phyloP scores from a whole-genome alignment of 2,329 filamentous ascomycete species.

The Graphilbum ipis-grandicollis region DNA sequence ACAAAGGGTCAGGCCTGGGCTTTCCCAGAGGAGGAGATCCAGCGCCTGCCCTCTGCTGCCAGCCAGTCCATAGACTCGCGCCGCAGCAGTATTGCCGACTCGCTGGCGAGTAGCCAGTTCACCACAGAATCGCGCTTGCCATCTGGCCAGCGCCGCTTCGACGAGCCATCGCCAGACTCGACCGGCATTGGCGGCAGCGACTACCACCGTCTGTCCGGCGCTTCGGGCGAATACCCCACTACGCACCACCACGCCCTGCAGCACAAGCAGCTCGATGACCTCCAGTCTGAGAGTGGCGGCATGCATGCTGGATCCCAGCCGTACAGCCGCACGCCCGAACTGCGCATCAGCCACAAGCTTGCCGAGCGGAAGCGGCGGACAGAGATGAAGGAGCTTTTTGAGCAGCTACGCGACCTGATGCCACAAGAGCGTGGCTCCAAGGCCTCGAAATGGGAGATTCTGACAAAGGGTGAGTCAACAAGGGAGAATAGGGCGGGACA shows the following conservation, averaged over 20 bases:
- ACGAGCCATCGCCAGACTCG: conserved; percentile 50
- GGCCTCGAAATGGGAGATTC: conserved; percentile 77
- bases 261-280: conserved; percentile 51
- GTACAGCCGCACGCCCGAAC: conserved; percentile 67
- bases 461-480: conserved; percentile 53
- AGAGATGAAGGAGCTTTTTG: conserved; percentile 79
- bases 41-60: conserved; percentile 28
- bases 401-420: conserved; percentile 61
- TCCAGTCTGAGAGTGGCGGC: conserved; percentile 42
- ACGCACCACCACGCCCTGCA: conserved; percentile 63
- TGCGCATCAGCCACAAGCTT: conserved; percentile 70
- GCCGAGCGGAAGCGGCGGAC: conserved; percentile 70
- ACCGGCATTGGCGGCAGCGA: conserved; percentile 48
- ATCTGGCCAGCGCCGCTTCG: conserved; percentile 52
- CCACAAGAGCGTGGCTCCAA: conserved; percentile 70
- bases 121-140: conserved; percentile 58
- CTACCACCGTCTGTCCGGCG: conserved; percentile 24
- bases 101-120: conserved; percentile 63
- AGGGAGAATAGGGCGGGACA: no score
- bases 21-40: conserved; percentile 57
- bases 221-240: conserved; percentile 36
- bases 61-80: conserved; percentile 41
- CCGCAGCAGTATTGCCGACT: conserved; percentile 61
- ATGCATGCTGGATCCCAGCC: conserved; percentile 43
- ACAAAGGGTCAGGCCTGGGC: conserved; percentile 75